Evolutionary conservation across 768 basidiomycete species (phyloP), one percentile per base, ranked within the genome.

Genomic region (Lentinula lateritia): DNA sequence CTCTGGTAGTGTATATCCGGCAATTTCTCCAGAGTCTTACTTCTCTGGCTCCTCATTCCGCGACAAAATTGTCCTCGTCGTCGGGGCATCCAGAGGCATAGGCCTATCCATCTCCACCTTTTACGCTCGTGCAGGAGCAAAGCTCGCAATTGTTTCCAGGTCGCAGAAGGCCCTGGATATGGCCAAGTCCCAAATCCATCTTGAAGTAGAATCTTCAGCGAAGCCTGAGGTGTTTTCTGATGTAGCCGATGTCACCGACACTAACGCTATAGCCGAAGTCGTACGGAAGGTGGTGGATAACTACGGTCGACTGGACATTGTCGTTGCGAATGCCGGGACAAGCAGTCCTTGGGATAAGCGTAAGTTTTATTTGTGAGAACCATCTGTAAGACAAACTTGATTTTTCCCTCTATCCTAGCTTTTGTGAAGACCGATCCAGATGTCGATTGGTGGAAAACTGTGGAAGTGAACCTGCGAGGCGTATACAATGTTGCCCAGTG

Each of bases 281-380:
- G 68, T 73, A 12, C 55, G 61, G 6, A 62, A 52, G 3, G 67
- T 69, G 7, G 53, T 67, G 9, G 60, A 60, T 9, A 64, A 58
- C 0, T 75, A 71, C 45, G 73, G 70, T 6, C 55, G 59, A 12
- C 65, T 74, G 2, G 73, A 75, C 54, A 64, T 72, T 34, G 61
- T 69, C 20, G 34, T 74, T 12, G 66, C 66, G 18, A 73, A 69
- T 58, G 72, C 73, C 3, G 72, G 70, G 3, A 63, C 60, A 42
- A 62, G 62, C 6, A 62, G 63, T 50, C 64, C 64, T 16, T 65
- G 64, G 64, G 63, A 56, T n/a, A 65, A 65, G 39, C 62, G 64
- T 65, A 16, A 59, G 62, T 32, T 4, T 39, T 12, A 13, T 6
- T 35, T 16, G 32, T 4, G 7, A 36, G 38, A 13, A 38, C 52